These are phyloP conservation scores for Saturnispora sekii DNA, from an alignment of 805 yeast genomes.

Conservation along the genomic window DNA sequence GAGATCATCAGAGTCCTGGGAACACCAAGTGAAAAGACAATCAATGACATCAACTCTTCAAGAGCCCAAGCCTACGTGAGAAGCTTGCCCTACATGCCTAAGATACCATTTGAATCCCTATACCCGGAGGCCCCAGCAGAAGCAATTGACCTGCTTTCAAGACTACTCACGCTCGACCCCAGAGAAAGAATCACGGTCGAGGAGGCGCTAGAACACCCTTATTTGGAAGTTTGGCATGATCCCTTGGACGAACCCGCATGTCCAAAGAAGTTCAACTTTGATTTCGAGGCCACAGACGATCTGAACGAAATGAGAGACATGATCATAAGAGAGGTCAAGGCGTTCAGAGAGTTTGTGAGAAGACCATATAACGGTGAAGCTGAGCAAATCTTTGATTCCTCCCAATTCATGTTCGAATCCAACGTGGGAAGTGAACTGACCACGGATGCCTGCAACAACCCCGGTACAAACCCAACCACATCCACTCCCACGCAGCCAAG, in stretches of 20 bases:
- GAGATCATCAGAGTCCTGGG: constrained; percentile 82
- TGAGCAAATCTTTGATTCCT: constrained; percentile 14
- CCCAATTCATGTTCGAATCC: constrained; percentile 10
- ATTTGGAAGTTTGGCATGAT: constrained; percentile 83
- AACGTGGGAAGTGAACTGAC: constrained; percentile 2
- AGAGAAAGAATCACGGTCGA: constrained; percentile 74
- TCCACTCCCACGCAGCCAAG: constrained; percentile 6
- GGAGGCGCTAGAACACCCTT: constrained; percentile 84
- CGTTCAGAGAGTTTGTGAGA: constrained; percentile 73
- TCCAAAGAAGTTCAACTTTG: constrained; percentile 71
- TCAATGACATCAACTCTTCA: constrained; percentile 65
- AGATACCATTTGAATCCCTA: constrained; percentile 56
- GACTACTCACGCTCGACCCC: constrained; percentile 84
- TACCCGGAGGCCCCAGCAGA: constrained; percentile 83
- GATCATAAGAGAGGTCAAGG: constrained; percentile 70
- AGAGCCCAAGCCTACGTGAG: constrained; percentile 90
- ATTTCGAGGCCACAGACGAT: constrained; percentile 79
- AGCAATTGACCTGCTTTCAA: constrained; percentile 72
- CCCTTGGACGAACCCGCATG: constrained; percentile 87
- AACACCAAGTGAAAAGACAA: constrained; percentile 73
- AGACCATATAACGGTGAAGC: constrained; percentile 11
- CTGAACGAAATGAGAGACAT: constrained; percentile 63
- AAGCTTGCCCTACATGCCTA: constrained; percentile 73
- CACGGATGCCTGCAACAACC: not conserved
- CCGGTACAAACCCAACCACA: constrained; percentile 6